Evolutionary conservation across 2,329 filamentous ascomycete species (phyloP), one percentile per base, ranked within the genome.

Genomic region (Diaporthe batatas): DNA sequence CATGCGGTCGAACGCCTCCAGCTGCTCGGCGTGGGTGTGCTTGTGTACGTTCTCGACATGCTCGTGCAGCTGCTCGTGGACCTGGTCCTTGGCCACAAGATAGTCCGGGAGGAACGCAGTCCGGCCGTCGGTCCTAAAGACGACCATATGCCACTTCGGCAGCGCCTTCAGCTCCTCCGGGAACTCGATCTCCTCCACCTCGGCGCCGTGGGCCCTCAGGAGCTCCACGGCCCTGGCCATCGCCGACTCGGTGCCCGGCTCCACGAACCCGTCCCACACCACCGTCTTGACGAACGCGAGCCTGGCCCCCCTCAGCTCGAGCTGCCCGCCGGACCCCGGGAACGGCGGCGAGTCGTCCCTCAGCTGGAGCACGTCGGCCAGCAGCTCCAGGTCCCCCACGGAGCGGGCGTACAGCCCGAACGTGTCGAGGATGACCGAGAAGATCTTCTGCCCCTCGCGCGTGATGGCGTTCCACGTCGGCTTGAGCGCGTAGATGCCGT

Each of bases 391-490:
- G 72, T 93, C 91, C 1, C 86, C 86, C 0, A 91, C 83, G 7
- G 83, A 86, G 0, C 91, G 86, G 0, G 89, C 85, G 72, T 88
- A 92, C 16, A 92, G 81, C 1, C 91, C 91, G 0, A 91, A 76
- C 0, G 91, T 93, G 76, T 93, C 91, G 7, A 90, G 83, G 1
- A 85, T 89, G 0, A 89, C 80, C 0, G 89, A 88, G 76, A 88
- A 91, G 2, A 90, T 82, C 78, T 88, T 90, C 57, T 87, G 84
- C 0, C 91, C 91, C 77, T 93, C 91, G 0, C 89, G 84, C 0
- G 87, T 90, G 44, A 93, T 86, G 0, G 89, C 81, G 70, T 88
- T 88, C 89, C 90, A 92, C 0, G 91, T 93, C 2, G 91, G 91
- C 78, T 93, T 93, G 70, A 92, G 82, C 0, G 85, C 90, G 72